Evolutionary conservation across 176 grass and related monocot genomes (phyloP).

Genomic region (Eleusine indica): DNA sequence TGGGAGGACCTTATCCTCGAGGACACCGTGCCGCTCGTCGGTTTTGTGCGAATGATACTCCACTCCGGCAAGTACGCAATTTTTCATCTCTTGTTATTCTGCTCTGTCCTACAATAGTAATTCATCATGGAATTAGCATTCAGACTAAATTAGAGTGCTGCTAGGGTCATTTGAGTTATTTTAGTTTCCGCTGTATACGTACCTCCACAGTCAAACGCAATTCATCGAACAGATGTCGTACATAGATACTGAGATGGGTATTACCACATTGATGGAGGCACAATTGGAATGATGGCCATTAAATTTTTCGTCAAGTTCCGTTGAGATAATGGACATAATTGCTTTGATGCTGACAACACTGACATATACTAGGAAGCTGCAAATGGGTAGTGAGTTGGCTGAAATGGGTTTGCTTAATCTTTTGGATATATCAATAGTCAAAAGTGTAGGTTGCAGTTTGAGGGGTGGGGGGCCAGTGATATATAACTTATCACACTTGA

Average conservation of each 20-base stretch:
- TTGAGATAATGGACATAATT: background rate
- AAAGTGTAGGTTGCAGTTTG: background rate
- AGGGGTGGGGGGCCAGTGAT: background rate
- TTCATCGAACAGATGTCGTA: constrained; percentile 3
- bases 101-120: background rate
- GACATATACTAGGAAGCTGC: background rate
- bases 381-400: background rate
- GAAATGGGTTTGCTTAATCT: background rate
- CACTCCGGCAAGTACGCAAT: constrained; percentile 93
- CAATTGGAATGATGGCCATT: background rate
- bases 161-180: too few relatives aligned
- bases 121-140: background rate
- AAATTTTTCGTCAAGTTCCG: background rate
- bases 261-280: background rate
- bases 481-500: background rate
- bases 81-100: background rate
- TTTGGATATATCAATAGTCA: constrained; percentile 10
- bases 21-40: constrained; percentile 91
- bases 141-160: background rate
- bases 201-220: background rate
- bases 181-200: background rate
- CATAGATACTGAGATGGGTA: constrained; percentile 1
- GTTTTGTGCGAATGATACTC: constrained; percentile 95
- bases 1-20: constrained; percentile 97
- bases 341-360: background rate